A percentile compares a stretch with the other conserved stretches of the same genome.
phyloP scores from a whole-genome alignment of 352 stramenopile species.

The Phytophthora lateralis region DNA sequence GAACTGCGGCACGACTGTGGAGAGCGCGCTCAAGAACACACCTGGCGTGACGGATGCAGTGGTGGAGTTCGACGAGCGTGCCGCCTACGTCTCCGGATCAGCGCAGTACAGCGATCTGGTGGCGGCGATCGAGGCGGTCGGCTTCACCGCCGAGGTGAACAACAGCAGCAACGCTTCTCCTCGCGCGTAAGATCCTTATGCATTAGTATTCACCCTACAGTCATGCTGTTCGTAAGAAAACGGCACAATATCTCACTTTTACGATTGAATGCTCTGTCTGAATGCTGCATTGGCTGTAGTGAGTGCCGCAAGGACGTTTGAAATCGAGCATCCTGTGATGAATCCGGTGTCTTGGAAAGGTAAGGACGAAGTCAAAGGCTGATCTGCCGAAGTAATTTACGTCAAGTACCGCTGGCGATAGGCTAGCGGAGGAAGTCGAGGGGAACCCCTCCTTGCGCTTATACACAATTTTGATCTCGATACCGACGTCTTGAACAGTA shows the following conservation, averaged over 20 bases:
- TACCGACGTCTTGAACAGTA: constrained; percentile 24
- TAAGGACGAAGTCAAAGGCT: constrained; percentile 1
- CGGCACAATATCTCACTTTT: constrained; percentile 31
- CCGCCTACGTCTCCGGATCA: constrained; percentile 72
- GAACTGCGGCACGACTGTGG: constrained; percentile 94
- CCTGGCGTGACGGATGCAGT: constrained; percentile 76
- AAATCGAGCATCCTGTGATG: constrained; percentile 8
- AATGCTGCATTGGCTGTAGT: constrained; percentile 32
- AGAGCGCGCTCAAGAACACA: constrained; percentile 69
- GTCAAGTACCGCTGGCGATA: constrained; percentile 17
- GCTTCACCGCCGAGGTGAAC: constrained; percentile 67
- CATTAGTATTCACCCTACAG: constrained; percentile 17
- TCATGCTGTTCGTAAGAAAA: constrained; percentile 37
- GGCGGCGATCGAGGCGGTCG: constrained; percentile 64
- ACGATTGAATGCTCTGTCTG: constrained; percentile 23
- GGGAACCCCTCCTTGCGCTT: background rate
- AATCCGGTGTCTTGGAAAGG: constrained; percentile 6
- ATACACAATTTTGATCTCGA: constrained; percentile 16
- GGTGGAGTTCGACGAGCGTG: constrained; percentile 77
- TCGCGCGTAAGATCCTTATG: constrained; percentile 60
- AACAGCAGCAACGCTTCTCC: constrained; percentile 35
- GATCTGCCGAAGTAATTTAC: constrained; percentile 17
- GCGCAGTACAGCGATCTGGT: constrained; percentile 61
- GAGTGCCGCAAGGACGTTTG: constrained; percentile 48
- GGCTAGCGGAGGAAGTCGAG: constrained; percentile 5